Conservation (phyloP, 225 moss, liverwort and hornwort genomes). For the Asterella californica region DNA sequence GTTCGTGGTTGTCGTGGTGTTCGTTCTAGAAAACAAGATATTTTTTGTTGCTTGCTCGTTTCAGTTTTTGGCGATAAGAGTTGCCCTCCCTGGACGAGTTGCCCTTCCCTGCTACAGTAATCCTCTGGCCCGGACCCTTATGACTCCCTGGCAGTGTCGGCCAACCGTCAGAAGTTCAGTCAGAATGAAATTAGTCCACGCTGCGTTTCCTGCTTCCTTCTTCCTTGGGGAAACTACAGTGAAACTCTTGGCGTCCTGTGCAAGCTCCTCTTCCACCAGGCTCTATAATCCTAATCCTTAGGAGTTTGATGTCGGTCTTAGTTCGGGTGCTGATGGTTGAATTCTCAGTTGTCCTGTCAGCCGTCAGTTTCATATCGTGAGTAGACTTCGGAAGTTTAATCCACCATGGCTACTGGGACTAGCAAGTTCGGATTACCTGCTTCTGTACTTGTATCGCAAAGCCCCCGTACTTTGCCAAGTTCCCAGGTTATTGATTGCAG, state of each 20-base stretch:
- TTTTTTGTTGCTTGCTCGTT: neutral
- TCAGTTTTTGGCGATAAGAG: neutral
- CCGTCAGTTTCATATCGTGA: neutral
- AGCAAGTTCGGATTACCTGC: slow-evolving; percentile 2
- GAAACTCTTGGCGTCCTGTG: neutral
- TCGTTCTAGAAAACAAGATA: neutral
- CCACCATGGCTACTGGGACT: slow-evolving; percentile 12
- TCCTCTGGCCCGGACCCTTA: neutral
- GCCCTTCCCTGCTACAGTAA: neutral
- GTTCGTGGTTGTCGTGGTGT: neutral
- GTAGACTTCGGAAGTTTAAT: neutral
- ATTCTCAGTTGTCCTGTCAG: neutral
- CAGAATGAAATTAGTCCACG: neutral
- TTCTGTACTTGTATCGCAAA: neutral
- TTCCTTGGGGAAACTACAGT: neutral
- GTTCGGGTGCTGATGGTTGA: neutral
- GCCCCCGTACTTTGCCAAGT: neutral
- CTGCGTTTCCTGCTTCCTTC: neutral
- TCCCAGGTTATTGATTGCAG: slow-evolving; percentile 5
- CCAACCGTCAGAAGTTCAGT: neutral
- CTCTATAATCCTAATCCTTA: neutral
- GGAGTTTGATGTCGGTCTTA: neutral
- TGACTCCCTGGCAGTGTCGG: neutral
- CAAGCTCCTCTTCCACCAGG: neutral
- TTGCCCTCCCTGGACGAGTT: neutral